Percentiles rank a stretch among this genome's conserved stretches.
Evolutionary conservation across 176 grass and related monocot species (phyloP).

Genomic region (Echinochloa phyllopogon): DNA sequence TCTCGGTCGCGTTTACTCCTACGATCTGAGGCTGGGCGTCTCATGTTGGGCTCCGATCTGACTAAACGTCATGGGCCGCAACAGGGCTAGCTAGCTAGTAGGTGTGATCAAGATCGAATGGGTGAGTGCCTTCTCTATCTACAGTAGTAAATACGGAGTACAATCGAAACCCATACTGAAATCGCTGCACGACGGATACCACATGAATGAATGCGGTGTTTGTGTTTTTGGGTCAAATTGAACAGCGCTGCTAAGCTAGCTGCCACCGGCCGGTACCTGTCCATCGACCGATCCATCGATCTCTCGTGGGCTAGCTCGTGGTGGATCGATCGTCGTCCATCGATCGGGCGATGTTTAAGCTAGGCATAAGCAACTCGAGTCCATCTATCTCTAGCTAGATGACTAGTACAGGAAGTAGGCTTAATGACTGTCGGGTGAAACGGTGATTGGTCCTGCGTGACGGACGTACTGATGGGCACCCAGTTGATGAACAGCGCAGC

Average conservation of each 20-base stretch:
- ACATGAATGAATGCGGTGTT: neutral
- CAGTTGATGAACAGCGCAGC: neutral
- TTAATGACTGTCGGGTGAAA: conserved; percentile 20
- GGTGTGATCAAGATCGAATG: neutral
- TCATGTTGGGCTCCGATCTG: conserved; percentile 16
- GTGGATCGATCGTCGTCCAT: neutral
- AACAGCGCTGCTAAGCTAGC: neutral
- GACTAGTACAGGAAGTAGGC: neutral
- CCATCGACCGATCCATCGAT: neutral
- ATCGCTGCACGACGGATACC: neutral
- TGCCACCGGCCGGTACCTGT: neutral
- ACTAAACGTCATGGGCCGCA: neutral
- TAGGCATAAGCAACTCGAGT: neutral
- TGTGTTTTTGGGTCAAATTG: conserved; percentile 19
- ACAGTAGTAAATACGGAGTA: neutral
- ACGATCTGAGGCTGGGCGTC: neutral
- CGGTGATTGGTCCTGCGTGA: conserved; percentile 11
- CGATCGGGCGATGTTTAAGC: neutral
- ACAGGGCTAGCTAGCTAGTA: neutral
- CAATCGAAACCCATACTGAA: neutral
- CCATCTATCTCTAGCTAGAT: neutral
- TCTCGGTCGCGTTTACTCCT: conserved; percentile 30
- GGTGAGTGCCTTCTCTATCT: neutral
- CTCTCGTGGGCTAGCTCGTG: neutral
- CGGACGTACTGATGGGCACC: neutral